Conservation (phyloP, 495 filamentous ascomycete genomes). For the Penicillium atrosanguineum region DNA sequence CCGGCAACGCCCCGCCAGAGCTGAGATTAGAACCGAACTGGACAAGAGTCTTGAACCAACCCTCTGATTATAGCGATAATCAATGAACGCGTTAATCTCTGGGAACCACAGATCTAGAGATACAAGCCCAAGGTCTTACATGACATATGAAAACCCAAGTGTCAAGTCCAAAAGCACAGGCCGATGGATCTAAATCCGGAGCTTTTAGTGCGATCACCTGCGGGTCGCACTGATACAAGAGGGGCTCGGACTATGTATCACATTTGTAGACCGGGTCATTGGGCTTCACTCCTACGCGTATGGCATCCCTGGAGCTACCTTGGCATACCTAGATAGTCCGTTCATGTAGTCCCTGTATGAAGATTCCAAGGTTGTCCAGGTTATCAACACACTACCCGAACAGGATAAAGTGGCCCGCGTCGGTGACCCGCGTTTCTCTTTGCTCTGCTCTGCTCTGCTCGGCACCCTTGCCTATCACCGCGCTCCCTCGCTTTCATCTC, state of each 20-base stretch:
- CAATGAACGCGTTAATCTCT: too few species aligned
- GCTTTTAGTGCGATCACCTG: conserved; percentile 15
- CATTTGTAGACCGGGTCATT: too few species aligned
- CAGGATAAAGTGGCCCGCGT: conserved; percentile 49
- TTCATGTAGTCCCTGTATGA: background rate
- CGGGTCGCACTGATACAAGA: conserved; percentile 5
- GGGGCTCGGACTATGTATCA: background rate
- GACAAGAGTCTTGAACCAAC: too few species aligned
- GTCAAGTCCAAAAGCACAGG: background rate
- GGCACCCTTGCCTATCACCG: conserved; percentile 10
- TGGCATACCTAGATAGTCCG: background rate
- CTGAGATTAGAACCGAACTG: background rate
- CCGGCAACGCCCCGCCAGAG: conserved; percentile 10
- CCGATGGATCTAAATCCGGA: background rate
- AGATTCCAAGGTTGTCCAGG: background rate
- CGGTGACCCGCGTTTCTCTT: conserved; percentile 14
- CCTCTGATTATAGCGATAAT: too few species aligned
- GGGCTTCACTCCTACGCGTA: too few species aligned
- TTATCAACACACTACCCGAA: conserved; percentile 44
- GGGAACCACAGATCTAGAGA: too few species aligned
- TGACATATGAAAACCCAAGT: background rate
- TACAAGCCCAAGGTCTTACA: too few species aligned
- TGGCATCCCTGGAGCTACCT: background rate
- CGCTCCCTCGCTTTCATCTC: too few species aligned
- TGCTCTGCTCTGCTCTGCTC: background rate